Conservation (phyloP, 176 grass and related monocot genomes). For the Musa itinerans region DNA sequence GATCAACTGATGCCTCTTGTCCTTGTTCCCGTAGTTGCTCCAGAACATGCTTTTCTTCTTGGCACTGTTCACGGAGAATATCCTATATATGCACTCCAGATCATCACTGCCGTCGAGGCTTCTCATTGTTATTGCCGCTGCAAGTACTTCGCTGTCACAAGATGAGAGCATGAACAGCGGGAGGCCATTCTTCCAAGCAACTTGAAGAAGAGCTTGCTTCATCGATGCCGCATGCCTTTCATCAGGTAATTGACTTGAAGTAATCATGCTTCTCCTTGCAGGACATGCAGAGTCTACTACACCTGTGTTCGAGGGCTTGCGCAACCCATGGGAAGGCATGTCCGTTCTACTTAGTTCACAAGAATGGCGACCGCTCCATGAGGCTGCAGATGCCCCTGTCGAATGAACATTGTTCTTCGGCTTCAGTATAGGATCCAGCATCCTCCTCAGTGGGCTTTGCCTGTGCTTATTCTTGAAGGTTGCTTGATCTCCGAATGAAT, state of each 20-base stretch:
- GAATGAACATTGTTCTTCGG: constrained; percentile 35
- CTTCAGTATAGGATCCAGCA: constrained; percentile 87
- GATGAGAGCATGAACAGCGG: constrained; percentile 91
- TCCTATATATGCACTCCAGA: constrained; percentile 53
- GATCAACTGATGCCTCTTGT: constrained; percentile 70
- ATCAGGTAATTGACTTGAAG: constrained; percentile 12
- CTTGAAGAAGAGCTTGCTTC: constrained; percentile 79
- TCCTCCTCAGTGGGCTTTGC: constrained; percentile 80
- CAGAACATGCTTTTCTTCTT: constrained; percentile 62
- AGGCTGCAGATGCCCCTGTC: constrained; percentile 29
- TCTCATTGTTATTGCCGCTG: constrained; percentile 56
- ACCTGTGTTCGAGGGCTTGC: constrained; percentile 30
- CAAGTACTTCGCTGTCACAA: constrained; percentile 75
- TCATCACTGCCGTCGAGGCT: constrained; percentile 22
- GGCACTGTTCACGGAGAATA: constrained; percentile 69
- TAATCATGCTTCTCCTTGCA: constrained; percentile 22
- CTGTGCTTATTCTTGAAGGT: constrained; percentile 43
- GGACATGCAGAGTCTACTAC: constrained; percentile 34
- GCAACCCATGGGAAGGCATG: constrained; percentile 29
- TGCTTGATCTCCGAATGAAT: constrained; percentile 39
- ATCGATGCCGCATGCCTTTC: constrained; percentile 38
- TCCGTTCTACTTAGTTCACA: constrained; percentile 21
- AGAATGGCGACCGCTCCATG: constrained; percentile 34
- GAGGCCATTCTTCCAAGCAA: constrained; percentile 79
- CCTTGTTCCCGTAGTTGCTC: constrained; percentile 55